Evolutionary conservation across 2,329 filamentous ascomycete genomes (phyloP).

Genomic region (Pezicula carpinea): DNA sequence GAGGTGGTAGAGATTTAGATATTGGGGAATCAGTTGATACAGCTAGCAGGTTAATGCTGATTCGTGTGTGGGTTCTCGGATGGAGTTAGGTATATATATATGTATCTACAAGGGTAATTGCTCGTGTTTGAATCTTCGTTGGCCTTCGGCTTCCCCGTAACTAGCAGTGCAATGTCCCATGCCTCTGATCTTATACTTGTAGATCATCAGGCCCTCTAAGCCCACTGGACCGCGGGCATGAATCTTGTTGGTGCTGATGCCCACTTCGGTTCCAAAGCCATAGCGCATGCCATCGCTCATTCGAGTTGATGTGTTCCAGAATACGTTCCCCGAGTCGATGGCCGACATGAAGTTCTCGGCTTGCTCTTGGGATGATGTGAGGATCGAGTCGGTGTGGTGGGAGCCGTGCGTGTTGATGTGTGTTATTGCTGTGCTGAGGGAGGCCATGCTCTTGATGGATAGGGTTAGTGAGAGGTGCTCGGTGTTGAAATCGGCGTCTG

Average conservation of each 20-base stretch:
- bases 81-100: too few relatives aligned
- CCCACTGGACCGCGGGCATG: slow-evolving; percentile 91
- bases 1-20: too few relatives aligned
- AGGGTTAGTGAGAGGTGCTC: slow-evolving; percentile 85
- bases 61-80: too few relatives aligned
- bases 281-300: slow-evolving; percentile 97
- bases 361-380: slow-evolving; percentile 62
- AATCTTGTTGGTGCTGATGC: slow-evolving; percentile 98
- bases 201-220: slow-evolving; percentile 90
- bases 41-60: too few relatives aligned
- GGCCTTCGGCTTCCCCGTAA: slow-evolving; percentile 63
- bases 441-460: slow-evolving; percentile 73
- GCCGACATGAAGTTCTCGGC: slow-evolving; percentile 81
- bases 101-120: slow-evolving; percentile 25
- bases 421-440: slow-evolving; percentile 65
- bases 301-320: slow-evolving; percentile 93
- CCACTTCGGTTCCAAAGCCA: slow-evolving; percentile 96
- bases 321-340: slow-evolving; percentile 87
- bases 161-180: slow-evolving; percentile 74
- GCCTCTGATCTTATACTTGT: slow-evolving; percentile 90
- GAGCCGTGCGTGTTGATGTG: slow-evolving; percentile 94
- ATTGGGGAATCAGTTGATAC: too few relatives aligned
- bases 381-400: slow-evolving; percentile 88
- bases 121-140: slow-evolving; percentile 57
- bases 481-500: slow-evolving; percentile 71